phyloP scores from a whole-genome alignment of 2,329 filamentous ascomycete species.

The Mycosphaerella sp. region DNA sequence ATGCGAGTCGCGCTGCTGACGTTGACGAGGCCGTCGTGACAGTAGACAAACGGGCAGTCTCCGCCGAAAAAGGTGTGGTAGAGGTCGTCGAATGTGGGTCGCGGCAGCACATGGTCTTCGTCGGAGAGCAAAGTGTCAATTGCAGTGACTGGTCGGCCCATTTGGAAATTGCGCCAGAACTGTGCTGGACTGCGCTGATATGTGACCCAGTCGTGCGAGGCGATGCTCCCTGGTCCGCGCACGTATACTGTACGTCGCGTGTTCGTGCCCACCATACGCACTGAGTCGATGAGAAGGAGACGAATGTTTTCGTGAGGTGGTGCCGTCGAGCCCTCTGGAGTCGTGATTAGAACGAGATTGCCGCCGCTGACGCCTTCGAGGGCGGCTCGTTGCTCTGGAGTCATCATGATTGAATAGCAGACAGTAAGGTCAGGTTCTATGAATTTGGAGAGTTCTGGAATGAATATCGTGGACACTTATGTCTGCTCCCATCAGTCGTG shows the following conservation, averaged over 20 bases:
- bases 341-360: slow-evolving; percentile 1
- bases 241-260: background rate
- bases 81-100: slow-evolving; percentile 1
- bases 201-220: background rate
- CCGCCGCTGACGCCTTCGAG: background rate
- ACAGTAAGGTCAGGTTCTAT: background rate
- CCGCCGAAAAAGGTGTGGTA: background rate
- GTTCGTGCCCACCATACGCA: background rate
- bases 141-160: background rate
- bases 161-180: background rate
- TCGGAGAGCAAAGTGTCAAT: background rate
- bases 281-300: slow-evolving; percentile 3
- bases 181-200: background rate
- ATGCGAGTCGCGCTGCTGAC: background rate
- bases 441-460: background rate
- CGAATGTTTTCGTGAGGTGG: background rate
- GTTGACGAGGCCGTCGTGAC: background rate
- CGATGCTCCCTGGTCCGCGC: background rate
- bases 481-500: background rate
- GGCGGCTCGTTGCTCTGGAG: background rate
- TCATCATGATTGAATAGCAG: background rate
- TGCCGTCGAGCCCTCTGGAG: background rate
- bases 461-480: background rate
- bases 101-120: background rate
- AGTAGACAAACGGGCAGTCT: background rate